Conservation (phyloP, 768 basidiomycete species). For the Pholiota microspora region DNA sequence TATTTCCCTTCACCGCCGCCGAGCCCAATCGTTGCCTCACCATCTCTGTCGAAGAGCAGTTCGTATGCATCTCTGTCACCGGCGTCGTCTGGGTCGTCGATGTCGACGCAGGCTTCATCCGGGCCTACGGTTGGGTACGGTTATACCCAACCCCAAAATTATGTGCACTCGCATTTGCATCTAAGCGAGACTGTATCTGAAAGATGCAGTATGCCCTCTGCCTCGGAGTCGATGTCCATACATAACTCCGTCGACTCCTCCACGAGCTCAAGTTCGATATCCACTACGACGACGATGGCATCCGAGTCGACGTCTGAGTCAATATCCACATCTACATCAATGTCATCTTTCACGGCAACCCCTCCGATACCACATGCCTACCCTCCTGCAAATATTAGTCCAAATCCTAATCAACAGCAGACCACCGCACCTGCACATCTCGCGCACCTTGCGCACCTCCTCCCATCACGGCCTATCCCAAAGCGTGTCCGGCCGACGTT, state of each 20-base stretch:
- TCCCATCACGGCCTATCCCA: conserved; percentile 18
- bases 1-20: background rate
- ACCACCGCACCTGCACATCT: no score
- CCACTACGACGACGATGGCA: no score
- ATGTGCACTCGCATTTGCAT: background rate
- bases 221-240: background rate
- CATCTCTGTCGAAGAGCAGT: no score
- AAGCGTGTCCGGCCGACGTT: conserved; percentile 29
- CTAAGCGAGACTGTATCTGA: no score
- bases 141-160: no score
- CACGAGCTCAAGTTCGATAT: background rate
- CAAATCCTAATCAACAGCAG: no score
- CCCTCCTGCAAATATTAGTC: no score
- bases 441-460: conserved; percentile 31
- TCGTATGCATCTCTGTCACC: no score
- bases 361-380: background rate
- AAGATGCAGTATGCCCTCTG: no score
- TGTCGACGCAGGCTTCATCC: background rate
- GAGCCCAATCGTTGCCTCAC: background rate
- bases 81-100: background rate
- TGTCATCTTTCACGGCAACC: background rate
- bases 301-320: background rate
- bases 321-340: background rate
- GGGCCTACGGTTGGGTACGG: no score
- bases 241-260: no score